Percentiles rank a stretch among this genome's conserved stretches.
phyloP scores from a whole-genome alignment of 495 filamentous ascomycete genomes.

The Aspergillus cavernicola region DNA sequence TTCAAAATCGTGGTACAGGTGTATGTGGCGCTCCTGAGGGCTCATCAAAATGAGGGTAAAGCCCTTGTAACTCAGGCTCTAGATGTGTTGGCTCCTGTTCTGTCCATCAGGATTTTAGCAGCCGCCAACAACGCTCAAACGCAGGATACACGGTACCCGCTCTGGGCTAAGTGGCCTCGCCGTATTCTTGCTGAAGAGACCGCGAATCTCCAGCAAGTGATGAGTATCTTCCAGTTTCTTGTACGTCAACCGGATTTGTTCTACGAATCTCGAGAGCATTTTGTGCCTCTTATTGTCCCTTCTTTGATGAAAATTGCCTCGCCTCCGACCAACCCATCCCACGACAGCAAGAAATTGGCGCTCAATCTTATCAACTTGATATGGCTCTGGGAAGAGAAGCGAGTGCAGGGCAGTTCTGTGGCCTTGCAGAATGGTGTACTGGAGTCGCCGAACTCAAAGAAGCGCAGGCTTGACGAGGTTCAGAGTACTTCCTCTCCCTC shows the following conservation, averaged over 20 bases:
- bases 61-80: slow-evolving; percentile 90
- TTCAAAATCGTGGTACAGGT: slow-evolving; percentile 94
- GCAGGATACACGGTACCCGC: slow-evolving; percentile 56
- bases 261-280: slow-evolving; percentile 90
- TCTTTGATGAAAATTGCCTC: slow-evolving; percentile 84
- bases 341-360: slow-evolving; percentile 88
- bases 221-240: slow-evolving; percentile 94
- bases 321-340: slow-evolving; percentile 72
- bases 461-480: slow-evolving; percentile 67
- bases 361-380: slow-evolving; percentile 86
- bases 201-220: slow-evolving; percentile 94
- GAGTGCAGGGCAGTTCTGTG: slow-evolving; percentile 53
- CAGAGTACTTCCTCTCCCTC: slow-evolving; percentile 36
- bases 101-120: slow-evolving; percentile 61
- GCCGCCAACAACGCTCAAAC: slow-evolving; percentile 32
- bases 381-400: slow-evolving; percentile 86
- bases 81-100: slow-evolving; percentile 87
- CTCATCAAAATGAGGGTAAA: slow-evolving; percentile 91
- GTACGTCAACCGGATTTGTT: slow-evolving; percentile 90
- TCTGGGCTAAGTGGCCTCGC: slow-evolving; percentile 89
- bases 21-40: slow-evolving; percentile 83
- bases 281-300: slow-evolving; percentile 81
- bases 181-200: slow-evolving; percentile 92
- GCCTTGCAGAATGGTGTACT: slow-evolving; percentile 45
- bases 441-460: slow-evolving; percentile 69